These are phyloP conservation scores for Phallus indusiatus DNA, from an alignment of 768 basidiomycete genomes.

Conservation along the genomic window DNA sequence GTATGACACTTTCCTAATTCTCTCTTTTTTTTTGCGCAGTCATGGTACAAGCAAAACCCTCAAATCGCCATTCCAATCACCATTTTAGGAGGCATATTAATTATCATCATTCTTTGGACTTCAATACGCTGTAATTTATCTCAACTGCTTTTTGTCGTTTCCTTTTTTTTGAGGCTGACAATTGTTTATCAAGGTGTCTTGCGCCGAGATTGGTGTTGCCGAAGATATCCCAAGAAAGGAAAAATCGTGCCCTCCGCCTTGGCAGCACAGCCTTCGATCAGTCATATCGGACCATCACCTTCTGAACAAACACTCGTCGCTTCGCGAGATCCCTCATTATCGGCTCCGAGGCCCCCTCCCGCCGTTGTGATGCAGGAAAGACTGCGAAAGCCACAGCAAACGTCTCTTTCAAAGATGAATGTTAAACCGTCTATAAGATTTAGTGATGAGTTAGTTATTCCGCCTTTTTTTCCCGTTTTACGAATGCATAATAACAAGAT, in stretches of 20 bases:
- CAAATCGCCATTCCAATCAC: slow-evolving; percentile 76
- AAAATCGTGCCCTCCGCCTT: not conserved
- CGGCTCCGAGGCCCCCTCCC: too few relatives aligned
- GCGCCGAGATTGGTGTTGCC: not conserved
- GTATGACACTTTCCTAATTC: slow-evolving; percentile 1
- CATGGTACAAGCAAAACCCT: slow-evolving; percentile 70
- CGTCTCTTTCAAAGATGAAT: too few relatives aligned
- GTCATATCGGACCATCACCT: too few relatives aligned
- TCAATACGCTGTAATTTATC: slow-evolving; percentile 21
- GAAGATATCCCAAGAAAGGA: not conserved
- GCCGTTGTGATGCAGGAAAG: too few relatives aligned
- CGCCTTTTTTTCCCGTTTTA: not conserved
- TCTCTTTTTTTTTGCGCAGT: slow-evolving; percentile 27
- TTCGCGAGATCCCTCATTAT: too few relatives aligned
- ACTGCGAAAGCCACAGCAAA: slow-evolving; percentile 12
- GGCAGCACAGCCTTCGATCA: not conserved
- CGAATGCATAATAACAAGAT: not conserved
- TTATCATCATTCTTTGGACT: slow-evolving; percentile 46
- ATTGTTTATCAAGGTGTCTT: not conserved
- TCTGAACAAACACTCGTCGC: too few relatives aligned
- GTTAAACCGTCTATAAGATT: not conserved
- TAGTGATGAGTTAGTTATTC: not conserved
- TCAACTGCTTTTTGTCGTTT: not conserved
- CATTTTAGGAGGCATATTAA: slow-evolving; percentile 55
- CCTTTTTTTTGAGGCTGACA: not conserved